These are phyloP conservation scores for Alternaria atra DNA, from an alignment of 2,329 filamentous ascomycete genomes.

Conservation along the genomic window DNA sequence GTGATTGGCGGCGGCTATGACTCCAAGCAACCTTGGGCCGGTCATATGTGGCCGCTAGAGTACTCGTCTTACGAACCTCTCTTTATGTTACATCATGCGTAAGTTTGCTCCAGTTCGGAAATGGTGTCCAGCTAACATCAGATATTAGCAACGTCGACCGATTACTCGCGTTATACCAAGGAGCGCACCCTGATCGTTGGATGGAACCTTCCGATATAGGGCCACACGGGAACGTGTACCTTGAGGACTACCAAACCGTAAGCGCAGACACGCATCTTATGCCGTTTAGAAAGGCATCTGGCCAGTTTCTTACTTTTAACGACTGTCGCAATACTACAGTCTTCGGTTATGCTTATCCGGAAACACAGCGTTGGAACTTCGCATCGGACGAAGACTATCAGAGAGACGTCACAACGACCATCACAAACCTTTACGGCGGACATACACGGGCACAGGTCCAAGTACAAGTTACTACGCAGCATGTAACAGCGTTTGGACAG, in stretches of 20 bases:
- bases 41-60: slow-evolving; percentile 75
- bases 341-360: slow-evolving; percentile 48
- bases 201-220: slow-evolving; percentile 58
- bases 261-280: slow-evolving; percentile 58
- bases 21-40: slow-evolving; percentile 44
- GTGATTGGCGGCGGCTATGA: slow-evolving; percentile 57
- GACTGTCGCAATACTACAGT: slow-evolving; percentile 33
- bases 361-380: slow-evolving; percentile 42
- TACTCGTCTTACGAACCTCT: slow-evolving; percentile 82
- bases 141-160: slow-evolving; percentile 47
- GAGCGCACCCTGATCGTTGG: slow-evolving; percentile 72
- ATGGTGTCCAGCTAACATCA: background rate
- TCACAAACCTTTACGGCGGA: slow-evolving; percentile 36
- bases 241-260: slow-evolving; percentile 53
- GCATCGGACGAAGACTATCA: slow-evolving; percentile 21
- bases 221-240: slow-evolving; percentile 44
- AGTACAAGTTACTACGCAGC: slow-evolving; percentile 1
- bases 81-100: slow-evolving; percentile 53
- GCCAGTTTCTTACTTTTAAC: slow-evolving; percentile 44
- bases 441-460: slow-evolving; percentile 12
- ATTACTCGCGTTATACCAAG: slow-evolving; percentile 77
- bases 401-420: slow-evolving; percentile 18
- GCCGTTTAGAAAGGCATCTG: slow-evolving; percentile 39
- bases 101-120: slow-evolving; percentile 16
- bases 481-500: slow-evolving; percentile 3